These are phyloP conservation scores for Phaeosphaeriaceae sp. DNA, from an alignment of 2,329 filamentous ascomycete species.

Conservation along the genomic window DNA sequence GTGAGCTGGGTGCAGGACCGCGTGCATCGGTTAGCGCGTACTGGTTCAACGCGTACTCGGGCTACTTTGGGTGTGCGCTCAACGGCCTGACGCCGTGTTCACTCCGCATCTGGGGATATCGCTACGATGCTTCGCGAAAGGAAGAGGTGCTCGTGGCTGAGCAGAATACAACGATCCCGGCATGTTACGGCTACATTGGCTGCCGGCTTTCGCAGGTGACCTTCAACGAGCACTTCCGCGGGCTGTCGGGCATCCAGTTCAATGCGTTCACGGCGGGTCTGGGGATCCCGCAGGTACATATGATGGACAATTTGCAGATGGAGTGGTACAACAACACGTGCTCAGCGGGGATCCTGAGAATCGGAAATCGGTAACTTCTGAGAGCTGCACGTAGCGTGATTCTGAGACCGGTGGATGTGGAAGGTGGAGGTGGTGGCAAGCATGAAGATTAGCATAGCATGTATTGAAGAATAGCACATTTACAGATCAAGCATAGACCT, in stretches of 20 bases:
- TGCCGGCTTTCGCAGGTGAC: slow-evolving; percentile 54
- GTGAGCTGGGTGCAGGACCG: slow-evolving; percentile 57
- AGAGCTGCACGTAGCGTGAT: not conserved
- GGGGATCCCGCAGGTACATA: slow-evolving; percentile 50
- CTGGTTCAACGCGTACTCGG: slow-evolving; percentile 59
- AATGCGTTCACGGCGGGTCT: slow-evolving; percentile 52
- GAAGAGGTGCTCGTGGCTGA: slow-evolving; percentile 46
- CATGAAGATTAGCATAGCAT: slow-evolving; percentile 15
- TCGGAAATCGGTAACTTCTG: slow-evolving; percentile 36
- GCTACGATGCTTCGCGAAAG: slow-evolving; percentile 45
- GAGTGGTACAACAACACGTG: slow-evolving; percentile 60
- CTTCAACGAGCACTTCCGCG: slow-evolving; percentile 50
- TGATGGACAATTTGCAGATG: slow-evolving; percentile 58
- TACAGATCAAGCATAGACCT: slow-evolving; percentile 3
- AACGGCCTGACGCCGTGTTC: slow-evolving; percentile 48
- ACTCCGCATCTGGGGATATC: slow-evolving; percentile 56
- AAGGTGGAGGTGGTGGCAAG: not conserved
- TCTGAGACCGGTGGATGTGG: slow-evolving; percentile 5
- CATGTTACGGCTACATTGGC: slow-evolving; percentile 49
- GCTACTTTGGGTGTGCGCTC: slow-evolving; percentile 58
- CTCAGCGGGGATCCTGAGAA: slow-evolving; percentile 51
- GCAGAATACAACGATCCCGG: slow-evolving; percentile 51
- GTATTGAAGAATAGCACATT: slow-evolving; percentile 5
- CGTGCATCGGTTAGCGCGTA: slow-evolving; percentile 53
- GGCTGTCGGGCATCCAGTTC: slow-evolving; percentile 57